Evolutionary conservation across 495 filamentous ascomycete species (phyloP), one percentile per base, ranked within the genome.

Genomic region (Rostrohypoxylon terebratum): DNA sequence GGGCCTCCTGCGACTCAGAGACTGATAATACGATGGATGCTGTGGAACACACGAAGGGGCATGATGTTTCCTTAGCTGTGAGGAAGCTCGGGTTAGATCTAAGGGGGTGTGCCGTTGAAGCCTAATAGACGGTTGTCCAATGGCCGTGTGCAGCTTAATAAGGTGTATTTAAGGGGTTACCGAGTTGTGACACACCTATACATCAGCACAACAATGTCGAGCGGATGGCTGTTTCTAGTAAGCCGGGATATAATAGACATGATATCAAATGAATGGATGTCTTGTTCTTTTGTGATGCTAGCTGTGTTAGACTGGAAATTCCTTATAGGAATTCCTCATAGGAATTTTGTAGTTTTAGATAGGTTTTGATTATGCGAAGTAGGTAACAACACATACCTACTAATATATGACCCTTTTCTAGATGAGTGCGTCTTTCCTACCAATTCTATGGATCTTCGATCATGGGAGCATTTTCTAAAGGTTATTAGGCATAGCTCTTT

Each of bases 41-140:
- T 14, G 60, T 69, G 67, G 51, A 64, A 69, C 60, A 59, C 53
- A 53, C 53, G 67, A 59, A 69, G 45, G 67, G 50, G 31, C 13
- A 13, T 14, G 45, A 2, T 45, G 42, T 55, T 36, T 55, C 28
- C 5, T 54, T 61, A 31, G 25, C 44, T 59, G 21, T 45, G 34
- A 2, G 11, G 34, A 44, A 14, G 14, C 14, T 65, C 45, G 42
- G 53, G 7, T 38, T 55, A 18, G 38, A 58, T 57, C 14, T 16
- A 40, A n/a, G n/a, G 25, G 16, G 18, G 20, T 20, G 28, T 51
- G 3, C 28, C 28, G 4, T 62, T 50, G n/a, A 40, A 36, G 7
- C 34, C 36, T 20, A 44, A 42, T 10, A 20, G 23, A 10, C 9
- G 34, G 55, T 16, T 42, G 10, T 34, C 55, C 18, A 42, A 59